These are phyloP conservation scores for Nigrospora sphaerica DNA, from an alignment of 2,329 filamentous ascomycete genomes.

Conservation along the genomic window DNA sequence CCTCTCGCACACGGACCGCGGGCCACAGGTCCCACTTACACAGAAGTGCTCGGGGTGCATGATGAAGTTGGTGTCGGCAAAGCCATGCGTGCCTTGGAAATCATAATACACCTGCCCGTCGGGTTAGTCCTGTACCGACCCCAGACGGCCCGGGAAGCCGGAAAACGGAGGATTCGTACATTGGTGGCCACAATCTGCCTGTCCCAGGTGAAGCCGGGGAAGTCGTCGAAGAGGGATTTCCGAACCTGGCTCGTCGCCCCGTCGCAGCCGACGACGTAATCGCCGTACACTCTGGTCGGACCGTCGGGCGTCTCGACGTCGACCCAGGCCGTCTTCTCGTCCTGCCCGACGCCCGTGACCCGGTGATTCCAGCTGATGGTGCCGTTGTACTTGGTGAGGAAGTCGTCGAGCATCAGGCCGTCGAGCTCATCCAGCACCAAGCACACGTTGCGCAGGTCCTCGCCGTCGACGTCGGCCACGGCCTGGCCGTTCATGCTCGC, in stretches of 20 bases:
- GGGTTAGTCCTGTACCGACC: slow-evolving; percentile 3
- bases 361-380: slow-evolving; percentile 37
- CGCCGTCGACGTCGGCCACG: slow-evolving; percentile 27
- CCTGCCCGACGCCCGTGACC: slow-evolving; percentile 39
- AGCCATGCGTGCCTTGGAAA: slow-evolving; percentile 44
- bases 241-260: slow-evolving; percentile 43
- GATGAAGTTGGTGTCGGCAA: slow-evolving; percentile 52
- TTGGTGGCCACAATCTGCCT: slow-evolving; percentile 57
- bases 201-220: slow-evolving; percentile 53
- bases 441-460: slow-evolving; percentile 32
- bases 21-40: slow-evolving; percentile 16
- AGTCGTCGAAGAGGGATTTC: slow-evolving; percentile 44
- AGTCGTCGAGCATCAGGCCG: slow-evolving; percentile 34
- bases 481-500: slow-evolving; percentile 26
- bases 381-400: slow-evolving; percentile 24
- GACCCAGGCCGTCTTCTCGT: slow-evolving; percentile 35
- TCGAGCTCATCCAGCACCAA: slow-evolving; percentile 35
- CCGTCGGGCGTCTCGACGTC: slow-evolving; percentile 31
- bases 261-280: slow-evolving; percentile 52
- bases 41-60: slow-evolving; percentile 53
- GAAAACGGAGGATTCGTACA: slow-evolving; percentile 25
- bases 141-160: neutral
- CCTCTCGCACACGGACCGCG: neutral
- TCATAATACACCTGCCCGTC: slow-evolving; percentile 51
- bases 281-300: slow-evolving; percentile 30